Conservation (phyloP, 2,329 filamentous ascomycete genomes). For the Teratosphaeriaceae sp. region DNA sequence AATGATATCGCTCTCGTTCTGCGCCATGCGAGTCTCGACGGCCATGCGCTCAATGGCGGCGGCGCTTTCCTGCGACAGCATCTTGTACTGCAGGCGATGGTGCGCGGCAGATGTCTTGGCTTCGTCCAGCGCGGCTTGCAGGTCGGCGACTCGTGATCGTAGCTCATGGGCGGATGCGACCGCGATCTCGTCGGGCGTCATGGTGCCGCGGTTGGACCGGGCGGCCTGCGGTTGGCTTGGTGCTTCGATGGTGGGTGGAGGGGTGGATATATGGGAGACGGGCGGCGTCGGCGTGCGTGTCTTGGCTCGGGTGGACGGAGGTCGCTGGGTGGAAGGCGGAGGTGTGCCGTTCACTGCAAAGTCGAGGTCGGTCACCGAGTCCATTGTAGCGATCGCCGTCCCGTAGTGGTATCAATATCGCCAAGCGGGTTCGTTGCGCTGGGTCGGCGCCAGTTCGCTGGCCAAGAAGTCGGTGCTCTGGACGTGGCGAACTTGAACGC, state of each 20-base stretch:
- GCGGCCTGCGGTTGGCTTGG: constrained; percentile 9
- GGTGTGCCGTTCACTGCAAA: constrained; percentile 43
- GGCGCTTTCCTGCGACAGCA: constrained; percentile 75
- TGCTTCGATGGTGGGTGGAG: constrained; percentile 36
- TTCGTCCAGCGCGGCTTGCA: constrained; percentile 52
- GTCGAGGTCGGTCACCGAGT: constrained; percentile 25
- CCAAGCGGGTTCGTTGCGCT: constrained; percentile 24
- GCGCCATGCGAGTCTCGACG: constrained; percentile 88
- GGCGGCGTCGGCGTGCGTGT: constrained; percentile 47
- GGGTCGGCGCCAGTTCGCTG: no score
- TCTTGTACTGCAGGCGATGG: constrained; percentile 81
- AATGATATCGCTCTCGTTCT: constrained; percentile 78
- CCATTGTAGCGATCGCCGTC: no score
- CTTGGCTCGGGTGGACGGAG: constrained; percentile 28
- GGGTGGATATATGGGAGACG: constrained; percentile 42
- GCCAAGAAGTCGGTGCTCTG: no score
- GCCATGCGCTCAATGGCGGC: constrained; percentile 80
- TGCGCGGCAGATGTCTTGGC: constrained; percentile 80
- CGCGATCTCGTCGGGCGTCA: constrained; percentile 46
- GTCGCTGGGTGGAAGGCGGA: constrained; percentile 55
- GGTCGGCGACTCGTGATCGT: constrained; percentile 45
- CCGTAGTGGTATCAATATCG: no score
- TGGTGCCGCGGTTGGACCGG: constrained; percentile 22
- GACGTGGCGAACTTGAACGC: no score
- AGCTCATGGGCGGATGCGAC: constrained; percentile 47